A percentile compares a stretch with the other conserved stretches of the same genome.
phyloP scores from a whole-genome alignment of 345 rosid genomes.

The Eucalyptus cloeziana region DNA sequence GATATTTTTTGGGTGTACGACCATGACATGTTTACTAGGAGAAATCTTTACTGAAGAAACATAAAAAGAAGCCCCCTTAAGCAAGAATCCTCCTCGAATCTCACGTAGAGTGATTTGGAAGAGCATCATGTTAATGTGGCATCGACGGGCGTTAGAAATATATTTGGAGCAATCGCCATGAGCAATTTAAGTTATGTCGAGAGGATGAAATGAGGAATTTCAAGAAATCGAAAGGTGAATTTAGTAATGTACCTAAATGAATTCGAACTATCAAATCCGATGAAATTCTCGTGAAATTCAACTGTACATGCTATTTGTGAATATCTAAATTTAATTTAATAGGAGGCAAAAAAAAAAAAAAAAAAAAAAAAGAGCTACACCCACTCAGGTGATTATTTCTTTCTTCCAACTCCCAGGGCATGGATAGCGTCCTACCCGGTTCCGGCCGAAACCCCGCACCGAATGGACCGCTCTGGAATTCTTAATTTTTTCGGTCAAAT shows the following conservation, averaged over 20 bases:
- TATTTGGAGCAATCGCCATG: fast-evolving
- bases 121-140: too few species aligned
- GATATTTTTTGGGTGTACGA: too few species aligned
- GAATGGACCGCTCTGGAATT: neutral
- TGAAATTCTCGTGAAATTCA: neutral
- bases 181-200: fast-evolving
- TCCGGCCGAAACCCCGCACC: neutral
- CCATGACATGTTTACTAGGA: too few species aligned
- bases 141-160: fast-evolving
- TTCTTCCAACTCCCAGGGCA: neutral
- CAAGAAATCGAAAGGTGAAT: too few species aligned
- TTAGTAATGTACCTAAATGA: too few species aligned
- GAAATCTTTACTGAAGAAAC: too few species aligned
- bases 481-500: too few species aligned
- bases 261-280: neutral
- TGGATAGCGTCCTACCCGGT: neutral
- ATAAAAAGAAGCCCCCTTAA: neutral
- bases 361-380: neutral
- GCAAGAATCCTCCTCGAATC: too few species aligned
- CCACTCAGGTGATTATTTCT: neutral
- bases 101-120: too few species aligned
- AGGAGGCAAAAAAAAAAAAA: too few species aligned
- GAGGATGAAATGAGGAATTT: too few species aligned
- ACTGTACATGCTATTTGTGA: neutral
- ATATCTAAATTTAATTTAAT: neutral